Conservation (phyloP, 192 early-diverging fungal species). For the Backusella liffmaniae region DNA sequence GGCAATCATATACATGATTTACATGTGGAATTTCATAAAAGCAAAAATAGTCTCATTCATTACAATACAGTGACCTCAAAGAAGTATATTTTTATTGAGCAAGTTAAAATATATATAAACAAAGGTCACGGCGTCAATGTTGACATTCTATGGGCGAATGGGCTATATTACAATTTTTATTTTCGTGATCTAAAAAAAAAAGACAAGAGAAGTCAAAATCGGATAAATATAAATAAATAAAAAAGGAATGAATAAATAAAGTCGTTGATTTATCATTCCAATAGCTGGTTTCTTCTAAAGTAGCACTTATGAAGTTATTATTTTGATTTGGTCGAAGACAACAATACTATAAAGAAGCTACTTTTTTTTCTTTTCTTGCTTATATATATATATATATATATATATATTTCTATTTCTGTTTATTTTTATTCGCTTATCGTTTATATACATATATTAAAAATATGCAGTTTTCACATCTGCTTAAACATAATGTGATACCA, state of each 20-base stretch:
- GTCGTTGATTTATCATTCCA: background rate
- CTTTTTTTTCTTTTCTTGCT: background rate
- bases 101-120: no score
- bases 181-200: background rate
- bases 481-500: background rate
- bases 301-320: background rate
- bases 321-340: background rate
- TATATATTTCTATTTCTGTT: no score
- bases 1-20: no score
- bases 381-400: no score
- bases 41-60: no score
- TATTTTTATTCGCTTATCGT: no score
- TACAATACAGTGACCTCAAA: no score
- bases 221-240: background rate
- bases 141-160: no score
- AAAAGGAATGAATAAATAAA: background rate
- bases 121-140: no score
- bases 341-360: background rate
- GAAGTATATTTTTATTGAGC: no score
- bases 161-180: background rate
- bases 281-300: background rate
- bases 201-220: background rate
- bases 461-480: background rate
- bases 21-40: no score
- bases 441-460: background rate